Evolutionary conservation across 2,329 filamentous ascomycete genomes (phyloP), one percentile per base, ranked within the genome.

Genomic region (Fusarium kyushuense): DNA sequence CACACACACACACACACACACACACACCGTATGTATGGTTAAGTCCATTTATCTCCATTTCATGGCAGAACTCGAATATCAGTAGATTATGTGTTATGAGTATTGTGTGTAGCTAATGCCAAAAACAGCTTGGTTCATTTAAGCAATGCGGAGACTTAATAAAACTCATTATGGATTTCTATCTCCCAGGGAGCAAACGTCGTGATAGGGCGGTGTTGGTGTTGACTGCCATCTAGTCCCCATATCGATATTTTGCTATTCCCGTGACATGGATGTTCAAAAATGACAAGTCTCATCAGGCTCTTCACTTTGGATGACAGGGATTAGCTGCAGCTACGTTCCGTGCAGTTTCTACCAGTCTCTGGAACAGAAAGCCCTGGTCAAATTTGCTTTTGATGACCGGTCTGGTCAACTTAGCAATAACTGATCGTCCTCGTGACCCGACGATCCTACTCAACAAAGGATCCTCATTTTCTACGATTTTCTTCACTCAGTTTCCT

Each of bases 371-470:
- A 21, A 32, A 30, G 6, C 45, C 52, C 52, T 53, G 11, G n/a
- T 41, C 41, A 29, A 40, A 35, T 41, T 65, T 65, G 42, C 38
- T 65, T 54, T 64, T 59, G 54, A 48, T 8, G 19, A 35, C 32
- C 32, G 47, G 35, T 25, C 29, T 53, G 47, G 38, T 21, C 41
- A 51, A 36, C 21, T 58, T 36, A 38, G 38, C 45, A 38, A 40
- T 29, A 43, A 56, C 25, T 49, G 47, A 35, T 23, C 41, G 40
- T 27, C 46, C 57, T 61, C 57, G 52, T 72, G 49, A 63, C 61
- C 43, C 41, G 55, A 45, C 49, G 38, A 60, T 61, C 52, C 51
- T 25, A 35, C 41, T n/a, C 47, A 49, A 16, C 46, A 54, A 60
- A 19, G 35, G 49, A 58, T 41, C 55, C 14, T 51, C 29, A 30